Base-by-base conservation (phyloP, 768 basidiomycete species). In the Kwoniella sp. region DNA sequence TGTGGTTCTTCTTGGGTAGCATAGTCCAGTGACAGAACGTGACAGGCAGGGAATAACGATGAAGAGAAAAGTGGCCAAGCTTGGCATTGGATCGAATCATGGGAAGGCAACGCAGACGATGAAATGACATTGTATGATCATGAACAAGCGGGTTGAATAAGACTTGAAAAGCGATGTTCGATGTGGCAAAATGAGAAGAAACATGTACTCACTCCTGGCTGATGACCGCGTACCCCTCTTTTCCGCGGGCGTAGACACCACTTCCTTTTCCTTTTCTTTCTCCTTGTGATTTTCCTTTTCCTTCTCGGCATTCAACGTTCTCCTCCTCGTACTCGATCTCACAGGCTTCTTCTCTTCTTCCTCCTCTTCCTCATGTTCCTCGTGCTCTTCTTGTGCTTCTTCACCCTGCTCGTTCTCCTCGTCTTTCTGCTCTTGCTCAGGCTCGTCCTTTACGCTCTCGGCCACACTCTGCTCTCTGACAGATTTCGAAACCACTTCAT, bases 321-420 rank as follows among this genome's bases (percentile, higher is more conserved):
- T 55, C 24, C 54, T 50, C 13, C 57, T 63, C 8, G 64, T 44
- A 46, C 64, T 60, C 10, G 56, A 10, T 46, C 61, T 61, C 17
- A 55, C 36, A 50, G 66, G 58, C 55, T 70, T 57, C 48, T 68
- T 56, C 51, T 72, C 67, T 40, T 69, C 58, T 53, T 53, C 67
- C 1, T 57, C 49, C 37, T 57, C 57, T 25, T 55, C 65, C n/a
- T 68, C 67, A 22, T 46, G 58, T 13, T 60, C 60, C 4, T 44
- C 62, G 13, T 44, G 65, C 3, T 55, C 69, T 24, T 63, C 10
- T 15, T 44, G 8, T 3, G 10, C 8, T 9, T 19, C 40, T 19
- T 44, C 4, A 3, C 40, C 40, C 3, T 44, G 51, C 25, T 61
- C 58, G 13, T 70, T 68, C 22, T 37, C 60, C 15, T 57, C 47